Percentiles rank a stretch among this genome's conserved stretches.
phyloP scores from a whole-genome alignment of 768 basidiomycete genomes.

The Termitomyces sp. region DNA sequence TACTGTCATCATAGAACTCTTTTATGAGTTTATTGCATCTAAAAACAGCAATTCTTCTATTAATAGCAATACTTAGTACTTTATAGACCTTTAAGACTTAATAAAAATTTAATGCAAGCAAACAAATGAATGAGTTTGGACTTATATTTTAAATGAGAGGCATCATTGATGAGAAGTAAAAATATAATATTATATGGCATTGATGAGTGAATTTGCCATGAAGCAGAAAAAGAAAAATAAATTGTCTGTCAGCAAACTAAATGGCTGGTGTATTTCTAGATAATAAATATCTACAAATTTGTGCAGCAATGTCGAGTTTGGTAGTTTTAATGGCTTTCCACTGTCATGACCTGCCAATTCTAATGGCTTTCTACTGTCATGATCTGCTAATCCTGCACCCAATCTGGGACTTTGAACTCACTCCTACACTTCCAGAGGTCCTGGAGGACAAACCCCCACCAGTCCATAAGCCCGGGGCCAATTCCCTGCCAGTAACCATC shows the following conservation, averaged over 20 bases:
- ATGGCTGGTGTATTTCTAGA: not conserved
- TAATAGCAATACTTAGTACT: conserved; percentile 5
- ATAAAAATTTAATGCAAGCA: not conserved
- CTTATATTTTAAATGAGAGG: conserved; percentile 15
- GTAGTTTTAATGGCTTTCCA: conserved; percentile 1
- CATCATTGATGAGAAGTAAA: conserved; percentile 13
- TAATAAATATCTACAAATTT: not conserved
- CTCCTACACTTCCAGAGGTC: no score
- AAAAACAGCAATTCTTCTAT: conserved; percentile 9
- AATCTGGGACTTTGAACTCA: no score
- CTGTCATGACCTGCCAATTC: no score
- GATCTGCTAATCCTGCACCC: no score
- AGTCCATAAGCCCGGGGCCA: no score
- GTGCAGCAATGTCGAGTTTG: conserved; percentile 7
- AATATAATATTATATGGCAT: conserved; percentile 4
- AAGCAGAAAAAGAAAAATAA: not conserved
- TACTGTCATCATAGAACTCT: conserved; percentile 4
- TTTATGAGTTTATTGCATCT: conserved; percentile 8
- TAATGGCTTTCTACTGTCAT: no score
- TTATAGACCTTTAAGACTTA: conserved; percentile 7
- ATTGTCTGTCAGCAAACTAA: conserved; percentile 1
- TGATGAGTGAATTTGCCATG: not conserved
- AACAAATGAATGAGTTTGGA: not conserved
- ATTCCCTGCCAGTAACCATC: no score
- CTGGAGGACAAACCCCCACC: no score